Evolutionary conservation across 495 filamentous ascomycete species (phyloP).

Genomic region (Tuber umbilicatum): DNA sequence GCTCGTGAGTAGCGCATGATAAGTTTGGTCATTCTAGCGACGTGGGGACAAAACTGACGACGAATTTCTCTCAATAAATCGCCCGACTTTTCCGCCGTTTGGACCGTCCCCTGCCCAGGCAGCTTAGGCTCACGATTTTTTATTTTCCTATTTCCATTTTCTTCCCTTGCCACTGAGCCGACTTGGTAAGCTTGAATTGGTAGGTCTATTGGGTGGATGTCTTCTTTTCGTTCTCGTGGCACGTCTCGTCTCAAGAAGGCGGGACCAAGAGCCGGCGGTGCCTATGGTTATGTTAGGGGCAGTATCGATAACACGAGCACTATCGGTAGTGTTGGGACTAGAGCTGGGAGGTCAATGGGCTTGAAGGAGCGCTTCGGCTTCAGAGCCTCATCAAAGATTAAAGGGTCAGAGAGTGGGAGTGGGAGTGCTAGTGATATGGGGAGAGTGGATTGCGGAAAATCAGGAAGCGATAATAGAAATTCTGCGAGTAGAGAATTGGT

Average conservation of each 20-base stretch:
- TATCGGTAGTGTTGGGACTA: not conserved
- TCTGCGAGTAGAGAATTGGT: not conserved
- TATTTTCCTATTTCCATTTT: not conserved
- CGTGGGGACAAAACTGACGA: not conserved
- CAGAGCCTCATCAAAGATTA: not conserved
- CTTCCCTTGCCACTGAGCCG: not conserved
- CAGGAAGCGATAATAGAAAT: not conserved
- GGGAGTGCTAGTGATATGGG: not conserved
- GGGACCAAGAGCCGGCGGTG: not conserved
- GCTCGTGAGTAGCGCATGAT: not conserved
- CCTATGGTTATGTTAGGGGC: not conserved
- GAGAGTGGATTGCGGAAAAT: not conserved
- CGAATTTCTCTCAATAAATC: not conserved
- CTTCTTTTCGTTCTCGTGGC: not conserved
- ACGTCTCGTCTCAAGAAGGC: constrained; percentile 1
- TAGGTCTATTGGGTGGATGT: not conserved
- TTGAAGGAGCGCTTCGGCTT: not conserved
- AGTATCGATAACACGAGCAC: not conserved
- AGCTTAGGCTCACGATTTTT: not conserved
- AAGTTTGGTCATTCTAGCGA: not conserved
- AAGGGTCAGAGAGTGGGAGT: not conserved
- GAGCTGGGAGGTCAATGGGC: not conserved
- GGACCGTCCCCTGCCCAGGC: not conserved
- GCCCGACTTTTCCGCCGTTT: not conserved
- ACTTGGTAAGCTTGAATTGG: not conserved